Base-by-base conservation (phyloP, 331 rosid species). In the Cydonia oblonga region DNA sequence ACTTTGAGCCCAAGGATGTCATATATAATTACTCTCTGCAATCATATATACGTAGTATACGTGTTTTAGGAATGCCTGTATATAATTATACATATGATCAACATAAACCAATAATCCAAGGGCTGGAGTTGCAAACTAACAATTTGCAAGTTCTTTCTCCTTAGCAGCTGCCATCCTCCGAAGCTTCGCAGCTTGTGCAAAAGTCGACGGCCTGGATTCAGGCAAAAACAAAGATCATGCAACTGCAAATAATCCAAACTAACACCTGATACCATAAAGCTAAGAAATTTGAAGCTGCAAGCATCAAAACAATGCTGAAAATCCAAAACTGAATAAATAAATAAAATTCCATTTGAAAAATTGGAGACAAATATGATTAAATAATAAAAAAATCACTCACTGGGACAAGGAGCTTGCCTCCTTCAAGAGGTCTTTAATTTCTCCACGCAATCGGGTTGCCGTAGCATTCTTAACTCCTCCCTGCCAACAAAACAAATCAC, bases 161-260 rank as follows among this genome's bases (percentile, higher is more conserved):
- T 95, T 91, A 16, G 87, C 76, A 71, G 84, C 86, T 49, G 96
- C 97, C 63, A 67, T 23, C 73, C 98, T 95, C 81, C 85, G 82
- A 75, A 89, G 90, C 58, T 89, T 87, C 15, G 96, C 93, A 28
- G 96, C 96, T 81, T 89, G 97, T 3, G 98, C 97, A 75, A 91
- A 95, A 20, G 97, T 89, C 29, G 96, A 88, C 33, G 96, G 98
- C 87, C 98, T 91, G 77, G 69, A 78, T 74, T 74, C 59, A 86
- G 26, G 66, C 44, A 3, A 25, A 25, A 63, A 35, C 22, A 25
- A 71, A 24, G 20, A 29, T 69, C 14, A 73, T 9, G 35, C 5
- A 42, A 62, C 30, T n/a, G 32, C 18, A 28, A 49, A 7, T 23
- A 18, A 12, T 3, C 30, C 8, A 46, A 68, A 51, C 53, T 4